phyloP scores from a whole-genome alignment of 257 asterid species.

The Gardenia jasminoides region DNA sequence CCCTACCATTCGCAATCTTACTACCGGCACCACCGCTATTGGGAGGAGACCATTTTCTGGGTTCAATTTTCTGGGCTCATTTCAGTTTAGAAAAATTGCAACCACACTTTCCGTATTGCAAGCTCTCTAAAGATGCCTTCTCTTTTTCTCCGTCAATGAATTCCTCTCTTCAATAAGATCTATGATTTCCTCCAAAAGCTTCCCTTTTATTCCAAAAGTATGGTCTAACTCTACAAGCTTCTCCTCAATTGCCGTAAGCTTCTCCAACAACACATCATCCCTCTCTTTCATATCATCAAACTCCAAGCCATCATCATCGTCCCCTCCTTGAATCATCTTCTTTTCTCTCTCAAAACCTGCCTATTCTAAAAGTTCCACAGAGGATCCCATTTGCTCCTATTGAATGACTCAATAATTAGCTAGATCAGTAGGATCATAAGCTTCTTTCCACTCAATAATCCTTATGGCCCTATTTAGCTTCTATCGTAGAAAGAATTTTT shows the following conservation, averaged over 20 bases:
- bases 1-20: no score
- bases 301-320: slow-evolving; percentile 50
- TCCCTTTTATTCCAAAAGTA: slow-evolving; percentile 88
- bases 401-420: slow-evolving; percentile 72
- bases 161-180: slow-evolving; percentile 98
- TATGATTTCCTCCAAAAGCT: slow-evolving; percentile 77
- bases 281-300: slow-evolving; percentile 83
- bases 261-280: slow-evolving; percentile 66
- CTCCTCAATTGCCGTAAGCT: slow-evolving; percentile 70
- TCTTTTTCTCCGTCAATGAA: slow-evolving; percentile 77
- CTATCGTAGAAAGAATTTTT: slow-evolving; percentile 76
- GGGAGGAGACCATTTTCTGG: no score
- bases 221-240: slow-evolving; percentile 70
- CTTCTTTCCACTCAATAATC: slow-evolving; percentile 70
- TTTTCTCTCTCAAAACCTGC: slow-evolving; percentile 51
- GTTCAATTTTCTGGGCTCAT: no score
- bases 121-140: slow-evolving; percentile 83
- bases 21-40: no score
- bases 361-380: slow-evolving; percentile 49
- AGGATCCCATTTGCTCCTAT: slow-evolving; percentile 43
- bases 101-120: no score
- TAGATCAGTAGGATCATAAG: slow-evolving; percentile 81
- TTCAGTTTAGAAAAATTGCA: no score
- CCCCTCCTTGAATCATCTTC: slow-evolving; percentile 39
- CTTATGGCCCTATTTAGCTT: slow-evolving; percentile 83